Percentiles rank a stretch among this genome's conserved stretches.
Conservation (phyloP, 805 yeast species). For the Wickerhamomyces mucosus region DNA sequence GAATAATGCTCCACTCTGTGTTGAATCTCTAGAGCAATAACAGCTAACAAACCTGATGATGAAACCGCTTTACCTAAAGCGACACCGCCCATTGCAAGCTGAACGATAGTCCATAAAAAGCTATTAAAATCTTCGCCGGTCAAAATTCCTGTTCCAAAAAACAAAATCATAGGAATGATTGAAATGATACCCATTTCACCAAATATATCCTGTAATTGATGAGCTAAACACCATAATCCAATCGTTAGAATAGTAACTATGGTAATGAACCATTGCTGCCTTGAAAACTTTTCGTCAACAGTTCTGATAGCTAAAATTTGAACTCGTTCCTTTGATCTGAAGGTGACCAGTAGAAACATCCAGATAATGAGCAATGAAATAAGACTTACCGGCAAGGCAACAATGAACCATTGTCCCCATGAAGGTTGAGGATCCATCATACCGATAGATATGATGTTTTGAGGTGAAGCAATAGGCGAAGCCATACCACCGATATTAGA, state of each 20-base stretch:
- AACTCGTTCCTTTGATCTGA: conserved; percentile 42
- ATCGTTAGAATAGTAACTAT: conserved; percentile 65
- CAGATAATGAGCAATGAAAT: conserved; percentile 61
- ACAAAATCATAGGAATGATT: conserved; percentile 77
- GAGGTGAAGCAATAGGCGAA: conserved; percentile 96
- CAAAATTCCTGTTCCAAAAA: conserved; percentile 84
- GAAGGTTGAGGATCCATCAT: conserved; percentile 75
- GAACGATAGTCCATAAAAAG: conserved; percentile 93
- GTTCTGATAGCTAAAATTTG: conserved; percentile 37
- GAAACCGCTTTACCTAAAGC: conserved; percentile 94
- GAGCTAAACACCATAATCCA: conserved; percentile 82
- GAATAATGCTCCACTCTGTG: conserved; percentile 54
- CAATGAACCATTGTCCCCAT: conserved; percentile 92
- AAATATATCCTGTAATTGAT: conserved; percentile 56
- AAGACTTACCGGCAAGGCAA: conserved; percentile 72
- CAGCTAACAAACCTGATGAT: conserved; percentile 74
- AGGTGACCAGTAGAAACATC: conserved; percentile 58
- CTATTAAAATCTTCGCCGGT: conserved; percentile 89
- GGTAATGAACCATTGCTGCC: conserved; percentile 68
- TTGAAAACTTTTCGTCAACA: conserved; percentile 59
- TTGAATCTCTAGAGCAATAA: conserved; percentile 69
- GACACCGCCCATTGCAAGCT: conserved; percentile 96
- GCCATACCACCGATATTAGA: conserved; percentile 96
- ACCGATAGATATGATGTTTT: conserved; percentile 83
- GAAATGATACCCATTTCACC: conserved; percentile 99